Conservation (phyloP, 176 grass and related monocot genomes). For the Carex pumila region DNA sequence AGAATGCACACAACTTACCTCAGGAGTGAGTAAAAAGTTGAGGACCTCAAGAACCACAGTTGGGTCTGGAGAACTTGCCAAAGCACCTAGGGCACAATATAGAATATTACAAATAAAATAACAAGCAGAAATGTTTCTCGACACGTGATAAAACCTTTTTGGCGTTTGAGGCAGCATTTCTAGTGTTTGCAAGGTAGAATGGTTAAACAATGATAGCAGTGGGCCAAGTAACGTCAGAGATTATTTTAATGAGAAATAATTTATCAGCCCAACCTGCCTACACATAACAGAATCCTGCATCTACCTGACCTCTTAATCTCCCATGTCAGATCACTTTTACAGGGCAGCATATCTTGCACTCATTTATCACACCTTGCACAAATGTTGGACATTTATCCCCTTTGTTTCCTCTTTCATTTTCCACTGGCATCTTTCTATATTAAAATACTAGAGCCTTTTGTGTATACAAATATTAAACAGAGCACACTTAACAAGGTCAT, state of each 20-base stretch:
- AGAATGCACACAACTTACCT: conserved; percentile 40
- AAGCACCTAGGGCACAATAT: conserved; percentile 41
- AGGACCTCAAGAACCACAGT: conserved; percentile 67
- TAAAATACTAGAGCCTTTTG: neutral
- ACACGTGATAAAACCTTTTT: neutral
- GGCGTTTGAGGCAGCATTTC: neutral
- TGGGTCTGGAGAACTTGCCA: conserved; percentile 64
- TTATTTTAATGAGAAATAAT: neutral
- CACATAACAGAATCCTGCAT: neutral
- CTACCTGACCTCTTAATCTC: neutral
- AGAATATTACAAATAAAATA: neutral
- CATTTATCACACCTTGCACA: neutral
- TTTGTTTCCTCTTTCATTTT: neutral
- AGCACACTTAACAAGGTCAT: neutral
- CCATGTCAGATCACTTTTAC: neutral
- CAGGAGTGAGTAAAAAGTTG: conserved; percentile 52
- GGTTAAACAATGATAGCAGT: neutral
- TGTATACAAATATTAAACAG: neutral
- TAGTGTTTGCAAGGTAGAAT: neutral
- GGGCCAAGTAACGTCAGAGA: neutral
- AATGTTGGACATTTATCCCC: neutral
- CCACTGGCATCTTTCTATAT: neutral
- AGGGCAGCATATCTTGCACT: neutral
- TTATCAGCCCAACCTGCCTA: neutral
- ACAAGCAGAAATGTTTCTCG: neutral